These are phyloP conservation scores for Diaporthe caulivora DNA, from an alignment of 2,329 filamentous ascomycete species.

Conservation along the genomic window DNA sequence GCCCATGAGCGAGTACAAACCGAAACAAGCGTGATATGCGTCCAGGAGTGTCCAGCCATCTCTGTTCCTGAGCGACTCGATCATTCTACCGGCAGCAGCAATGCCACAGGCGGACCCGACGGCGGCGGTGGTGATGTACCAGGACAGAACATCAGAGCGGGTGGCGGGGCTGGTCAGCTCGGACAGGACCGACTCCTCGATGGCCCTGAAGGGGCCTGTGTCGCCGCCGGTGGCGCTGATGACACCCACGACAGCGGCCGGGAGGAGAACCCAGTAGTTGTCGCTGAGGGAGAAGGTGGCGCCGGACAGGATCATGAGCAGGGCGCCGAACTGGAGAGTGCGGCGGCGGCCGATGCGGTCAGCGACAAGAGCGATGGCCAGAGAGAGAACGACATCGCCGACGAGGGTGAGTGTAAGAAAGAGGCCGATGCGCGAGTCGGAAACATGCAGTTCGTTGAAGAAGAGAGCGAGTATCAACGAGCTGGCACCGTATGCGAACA, in stretches of 20 bases:
- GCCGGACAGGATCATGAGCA: conserved; percentile 70
- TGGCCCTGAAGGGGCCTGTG: conserved; percentile 75
- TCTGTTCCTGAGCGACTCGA: conserved; percentile 58
- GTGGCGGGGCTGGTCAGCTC: conserved; percentile 68
- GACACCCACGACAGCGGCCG: conserved; percentile 71
- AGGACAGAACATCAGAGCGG: conserved; percentile 73
- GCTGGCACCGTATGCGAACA: conserved; percentile 74
- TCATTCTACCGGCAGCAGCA: conserved; percentile 63
- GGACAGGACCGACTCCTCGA: conserved; percentile 74
- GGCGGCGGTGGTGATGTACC: conserved; percentile 72
- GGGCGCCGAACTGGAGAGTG: conserved; percentile 64
- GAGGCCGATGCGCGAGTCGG: conserved; percentile 70
- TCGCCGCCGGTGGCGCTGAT: conserved; percentile 74
- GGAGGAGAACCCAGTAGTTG: conserved; percentile 70
- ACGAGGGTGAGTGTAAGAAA: conserved; percentile 75
- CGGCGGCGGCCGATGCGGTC: conserved; percentile 69
- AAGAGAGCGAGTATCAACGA: conserved; percentile 73
- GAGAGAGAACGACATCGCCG: conserved; percentile 71
- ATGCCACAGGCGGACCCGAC: conserved; percentile 67
- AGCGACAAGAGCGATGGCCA: conserved; percentile 69
- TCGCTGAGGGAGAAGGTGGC: conserved; percentile 64
- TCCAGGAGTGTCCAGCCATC: conserved; percentile 62
- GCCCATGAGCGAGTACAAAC: conserved; percentile 70
- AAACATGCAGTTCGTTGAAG: conserved; percentile 66
- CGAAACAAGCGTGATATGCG: conserved; percentile 70